A percentile compares a stretch with the other conserved stretches of the same genome.
These are phyloP conservation scores for Sclerotinia sclerotiorum DNA, from an alignment of 2,329 filamentous ascomycete species.

Conservation along the genomic window DNA sequence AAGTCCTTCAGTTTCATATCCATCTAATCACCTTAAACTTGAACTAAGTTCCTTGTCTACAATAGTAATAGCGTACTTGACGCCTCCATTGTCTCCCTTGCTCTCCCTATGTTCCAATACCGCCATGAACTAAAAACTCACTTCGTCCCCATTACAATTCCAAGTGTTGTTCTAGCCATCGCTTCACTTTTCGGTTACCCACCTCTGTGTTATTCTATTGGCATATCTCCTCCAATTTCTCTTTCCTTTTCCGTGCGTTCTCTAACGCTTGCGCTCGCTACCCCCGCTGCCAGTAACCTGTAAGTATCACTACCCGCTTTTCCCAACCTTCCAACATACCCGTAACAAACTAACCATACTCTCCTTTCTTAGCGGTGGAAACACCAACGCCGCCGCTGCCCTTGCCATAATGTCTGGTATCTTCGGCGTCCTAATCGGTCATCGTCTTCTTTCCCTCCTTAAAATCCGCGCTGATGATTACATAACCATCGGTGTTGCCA, in stretches of 20 bases:
- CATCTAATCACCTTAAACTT: background rate
- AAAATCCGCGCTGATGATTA: slow-evolving; percentile 61
- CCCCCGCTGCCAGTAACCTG: slow-evolving; percentile 55
- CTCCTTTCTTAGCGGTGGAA: background rate
- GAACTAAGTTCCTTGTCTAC: background rate
- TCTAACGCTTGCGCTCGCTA: slow-evolving; percentile 60
- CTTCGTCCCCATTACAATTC: slow-evolving; percentile 54
- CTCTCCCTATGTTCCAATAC: slow-evolving; percentile 62
- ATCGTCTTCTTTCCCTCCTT: slow-evolving; percentile 49
- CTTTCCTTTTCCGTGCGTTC: slow-evolving; percentile 58
- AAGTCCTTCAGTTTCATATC: background rate
- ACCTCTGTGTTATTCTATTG: slow-evolving; percentile 52
- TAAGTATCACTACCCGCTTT: slow-evolving; percentile 46
- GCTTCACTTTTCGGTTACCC: slow-evolving; percentile 59
- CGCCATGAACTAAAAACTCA: slow-evolving; percentile 54
- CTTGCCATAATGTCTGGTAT: slow-evolving; percentile 61
- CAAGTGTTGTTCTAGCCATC: slow-evolving; percentile 52
- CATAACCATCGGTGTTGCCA: slow-evolving; percentile 59
- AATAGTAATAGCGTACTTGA: slow-evolving; percentile 50
- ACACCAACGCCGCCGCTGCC: slow-evolving; percentile 52
- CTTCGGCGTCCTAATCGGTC: slow-evolving; percentile 56
- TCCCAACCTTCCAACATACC: background rate
- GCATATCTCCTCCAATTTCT: slow-evolving; percentile 53
- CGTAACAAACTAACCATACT: background rate
- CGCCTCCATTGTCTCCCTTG: slow-evolving; percentile 58